Conservation (phyloP, 352 stramenopile species). For the Pythium rhizo-oryzae region DNA sequence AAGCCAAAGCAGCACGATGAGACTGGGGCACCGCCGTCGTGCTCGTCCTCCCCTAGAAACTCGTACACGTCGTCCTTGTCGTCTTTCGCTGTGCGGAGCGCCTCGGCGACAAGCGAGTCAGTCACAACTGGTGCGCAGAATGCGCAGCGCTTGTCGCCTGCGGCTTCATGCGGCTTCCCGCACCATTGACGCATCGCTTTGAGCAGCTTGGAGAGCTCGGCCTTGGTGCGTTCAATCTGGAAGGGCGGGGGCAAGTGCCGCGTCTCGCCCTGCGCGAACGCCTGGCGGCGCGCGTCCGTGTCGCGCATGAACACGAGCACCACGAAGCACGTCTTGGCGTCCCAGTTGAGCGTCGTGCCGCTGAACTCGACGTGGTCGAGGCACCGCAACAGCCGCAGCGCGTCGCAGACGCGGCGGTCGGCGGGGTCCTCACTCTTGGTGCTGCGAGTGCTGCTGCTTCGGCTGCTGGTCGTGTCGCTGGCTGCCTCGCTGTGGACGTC, state of each 20-base stretch:
- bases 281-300: slow-evolving; percentile 3
- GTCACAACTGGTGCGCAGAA: slow-evolving; percentile 14
- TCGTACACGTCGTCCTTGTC: background rate
- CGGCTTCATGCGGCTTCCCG: background rate
- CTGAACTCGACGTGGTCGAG: slow-evolving; percentile 18
- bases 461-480: background rate
- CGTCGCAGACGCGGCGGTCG: background rate
- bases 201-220: slow-evolving; percentile 14
- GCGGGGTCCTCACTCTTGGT: no score
- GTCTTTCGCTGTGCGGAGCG: background rate
- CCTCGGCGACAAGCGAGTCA: background rate
- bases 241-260: slow-evolving; percentile 9
- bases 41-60: background rate
- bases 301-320: slow-evolving; percentile 9
- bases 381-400: slow-evolving; percentile 13
- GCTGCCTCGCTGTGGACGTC: background rate
- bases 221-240: slow-evolving; percentile 24
- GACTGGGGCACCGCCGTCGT: no score
- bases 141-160: background rate
- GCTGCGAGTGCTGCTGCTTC: background rate
- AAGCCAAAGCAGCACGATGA: slow-evolving; percentile 1
- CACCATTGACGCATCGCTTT: slow-evolving; percentile 12
- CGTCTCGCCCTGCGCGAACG: slow-evolving; percentile 5
- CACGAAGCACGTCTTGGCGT: slow-evolving; percentile 17
- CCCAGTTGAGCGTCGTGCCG: slow-evolving; percentile 15